Base-by-base conservation (phyloP, 2,329 filamentous ascomycete genomes). In the Aspergillus sp. region DNA sequence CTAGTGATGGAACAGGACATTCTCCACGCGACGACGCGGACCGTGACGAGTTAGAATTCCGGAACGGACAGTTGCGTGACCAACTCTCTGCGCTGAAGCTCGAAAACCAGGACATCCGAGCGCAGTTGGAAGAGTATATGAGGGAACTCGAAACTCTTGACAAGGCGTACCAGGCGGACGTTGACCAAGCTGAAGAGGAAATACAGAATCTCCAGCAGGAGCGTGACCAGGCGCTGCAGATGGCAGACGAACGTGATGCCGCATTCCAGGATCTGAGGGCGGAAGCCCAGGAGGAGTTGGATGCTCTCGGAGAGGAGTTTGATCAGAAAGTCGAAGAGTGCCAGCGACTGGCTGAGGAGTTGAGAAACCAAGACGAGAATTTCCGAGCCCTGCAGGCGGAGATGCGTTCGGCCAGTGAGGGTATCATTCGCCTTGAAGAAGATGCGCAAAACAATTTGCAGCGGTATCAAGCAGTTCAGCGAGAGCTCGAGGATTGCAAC, bases 361-460 rank as follows among this genome's bases (percentile, higher is more conserved):
- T 96, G 13, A 83, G 84, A 56, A 88, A 89, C 58, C 84, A 88
- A 48, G 86, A 86, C 11, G 92, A 97, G 65, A 95, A 94, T 67
- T 93, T 97, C 71, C 86, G 88, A 58, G 89, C 90, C n/a, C 76
- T 99, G 49, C 93, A 97, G 67, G 86, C 88, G 54, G 94, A 97
- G 77, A 94, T 99, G 87, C 88, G 92, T 58, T 88, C 87, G 62
- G 88, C 97, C 72, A 95, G 89, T 64, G 91, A 96, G 62, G 88
- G 88, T 19, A 81, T 97, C 5, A 82, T 97, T 29, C 82, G 89
- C 42, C 81, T 99, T 0, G 94, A 97, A 69, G 92, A 97, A 68
- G 91, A 96, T 61, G 88, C 93, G 49, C 86, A 89, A 58, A 85
- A 83, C 63, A 94, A 92, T 70, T 73, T 88, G 44, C 84, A 86